phyloP scores from a whole-genome alignment of 176 grass and related monocot species.

The Bolboschoenus planiculmis region DNA sequence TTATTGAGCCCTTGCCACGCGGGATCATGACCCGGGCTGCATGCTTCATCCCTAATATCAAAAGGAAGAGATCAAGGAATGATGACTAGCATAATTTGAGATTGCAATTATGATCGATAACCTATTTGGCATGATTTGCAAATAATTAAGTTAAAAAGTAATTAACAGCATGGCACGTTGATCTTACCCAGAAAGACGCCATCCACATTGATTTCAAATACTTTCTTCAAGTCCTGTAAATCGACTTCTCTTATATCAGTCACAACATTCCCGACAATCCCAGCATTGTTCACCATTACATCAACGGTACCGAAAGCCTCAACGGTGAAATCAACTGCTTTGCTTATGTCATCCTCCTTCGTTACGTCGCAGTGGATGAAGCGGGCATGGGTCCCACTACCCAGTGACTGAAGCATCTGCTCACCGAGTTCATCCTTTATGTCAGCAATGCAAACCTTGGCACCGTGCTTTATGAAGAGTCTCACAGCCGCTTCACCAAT shows the following conservation, averaged over 20 bases:
- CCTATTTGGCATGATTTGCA: not conserved
- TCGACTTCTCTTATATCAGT: slow-evolving; percentile 42
- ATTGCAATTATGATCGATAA: too few species aligned
- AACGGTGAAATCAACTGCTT: slow-evolving; percentile 34
- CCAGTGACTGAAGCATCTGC: slow-evolving; percentile 38
- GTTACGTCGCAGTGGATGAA: slow-evolving; percentile 73
- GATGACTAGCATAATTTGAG: not conserved
- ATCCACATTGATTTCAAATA: slow-evolving; percentile 61
- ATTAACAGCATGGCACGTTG: not conserved
- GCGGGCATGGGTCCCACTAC: slow-evolving; percentile 1
- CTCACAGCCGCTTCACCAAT: slow-evolving; percentile 59
- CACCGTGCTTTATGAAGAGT: slow-evolving; percentile 80
- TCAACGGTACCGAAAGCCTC: slow-evolving; percentile 58
- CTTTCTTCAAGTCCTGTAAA: slow-evolving; percentile 38
- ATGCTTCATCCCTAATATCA: slow-evolving; percentile 66
- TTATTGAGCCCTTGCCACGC: slow-evolving; percentile 40
- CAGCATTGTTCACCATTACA: slow-evolving; percentile 83
- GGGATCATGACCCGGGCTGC: slow-evolving; percentile 80
- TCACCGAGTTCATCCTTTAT: slow-evolving; percentile 50
- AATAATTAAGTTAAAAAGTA: not conserved
- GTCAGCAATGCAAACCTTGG: slow-evolving; percentile 75
- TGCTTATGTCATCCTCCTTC: slow-evolving; percentile 46
- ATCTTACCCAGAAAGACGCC: slow-evolving; percentile 38
- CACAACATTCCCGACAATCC: slow-evolving; percentile 36
- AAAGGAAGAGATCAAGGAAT: not conserved